Evolutionary conservation across 129 eudicot species (phyloP).

Genomic region (Centella asiatica): DNA sequence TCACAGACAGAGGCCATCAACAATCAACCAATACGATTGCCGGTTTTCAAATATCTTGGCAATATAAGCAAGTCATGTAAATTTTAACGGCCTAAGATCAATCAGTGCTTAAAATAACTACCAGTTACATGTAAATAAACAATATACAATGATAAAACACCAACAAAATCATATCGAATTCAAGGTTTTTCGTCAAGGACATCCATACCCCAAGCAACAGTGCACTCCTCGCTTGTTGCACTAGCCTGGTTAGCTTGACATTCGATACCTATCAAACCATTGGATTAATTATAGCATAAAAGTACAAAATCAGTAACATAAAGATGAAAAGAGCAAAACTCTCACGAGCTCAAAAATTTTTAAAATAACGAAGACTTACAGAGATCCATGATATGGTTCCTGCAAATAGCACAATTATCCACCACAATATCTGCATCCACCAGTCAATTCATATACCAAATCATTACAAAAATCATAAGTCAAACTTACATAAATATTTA

Average conservation of each 20-base stretch:
- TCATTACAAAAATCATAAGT: not conserved
- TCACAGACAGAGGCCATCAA: no score
- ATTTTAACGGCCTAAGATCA: no score
- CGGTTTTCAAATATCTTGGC: no score
- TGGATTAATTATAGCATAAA: not conserved
- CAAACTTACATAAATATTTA: not conserved
- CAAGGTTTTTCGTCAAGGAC: not conserved
- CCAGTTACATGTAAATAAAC: not conserved
- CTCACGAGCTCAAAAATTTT: not conserved
- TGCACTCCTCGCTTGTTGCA: slow-evolving; percentile 87
- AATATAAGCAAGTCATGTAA: no score
- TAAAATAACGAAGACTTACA: not conserved
- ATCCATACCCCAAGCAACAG: slow-evolving; percentile 83
- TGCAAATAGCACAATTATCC: slow-evolving; percentile 84
- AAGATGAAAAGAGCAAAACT: not conserved
- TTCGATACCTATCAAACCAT: slow-evolving; percentile 49
- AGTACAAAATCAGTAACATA: not conserved
- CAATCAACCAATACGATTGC: no score
- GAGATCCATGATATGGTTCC: slow-evolving; percentile 83
- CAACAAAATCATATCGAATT: not conserved
- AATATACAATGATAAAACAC: not conserved
- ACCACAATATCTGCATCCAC: slow-evolving; percentile 79
- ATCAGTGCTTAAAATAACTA: no score
- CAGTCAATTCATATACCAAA: not conserved
- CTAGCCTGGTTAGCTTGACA: slow-evolving; percentile 94